These are phyloP conservation scores for Phtheirospermum japonicum DNA, from an alignment of 257 asterid genomes.

Conservation along the genomic window DNA sequence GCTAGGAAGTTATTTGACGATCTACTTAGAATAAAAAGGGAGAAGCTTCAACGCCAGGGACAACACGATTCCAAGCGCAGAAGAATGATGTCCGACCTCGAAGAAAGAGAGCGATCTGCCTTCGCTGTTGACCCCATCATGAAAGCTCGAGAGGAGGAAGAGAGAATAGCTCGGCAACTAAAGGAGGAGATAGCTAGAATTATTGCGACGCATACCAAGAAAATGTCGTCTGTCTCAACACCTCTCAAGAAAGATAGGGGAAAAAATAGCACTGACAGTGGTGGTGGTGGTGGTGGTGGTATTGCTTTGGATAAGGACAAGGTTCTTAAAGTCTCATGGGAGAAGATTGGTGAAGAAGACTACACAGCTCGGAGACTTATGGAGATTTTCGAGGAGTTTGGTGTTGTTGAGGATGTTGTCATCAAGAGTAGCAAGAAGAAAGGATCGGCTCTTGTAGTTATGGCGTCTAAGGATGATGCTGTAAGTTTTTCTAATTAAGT, in stretches of 20 bases:
- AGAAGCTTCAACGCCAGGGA: slow-evolving; percentile 54
- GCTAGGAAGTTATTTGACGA: slow-evolving; percentile 71
- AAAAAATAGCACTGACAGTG: slow-evolving; percentile 20
- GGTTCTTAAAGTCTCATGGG: slow-evolving; percentile 89
- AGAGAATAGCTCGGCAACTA: slow-evolving; percentile 49
- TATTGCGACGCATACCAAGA: slow-evolving; percentile 47
- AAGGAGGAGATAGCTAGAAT: slow-evolving; percentile 64
- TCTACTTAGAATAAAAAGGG: slow-evolving; percentile 55
- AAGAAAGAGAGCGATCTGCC: slow-evolving; percentile 64
- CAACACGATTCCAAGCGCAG: slow-evolving; percentile 65
- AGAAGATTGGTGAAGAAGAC: slow-evolving; percentile 64
- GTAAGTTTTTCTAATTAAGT: slow-evolving; percentile 34
- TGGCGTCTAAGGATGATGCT: slow-evolving; percentile 75
- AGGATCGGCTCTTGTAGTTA: slow-evolving; percentile 83
- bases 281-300: slow-evolving; percentile 34
- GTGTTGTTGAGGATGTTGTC: slow-evolving; percentile 78
- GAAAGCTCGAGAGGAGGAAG: slow-evolving; percentile 61
- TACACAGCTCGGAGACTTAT: slow-evolving; percentile 59
- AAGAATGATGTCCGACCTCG: slow-evolving; percentile 82
- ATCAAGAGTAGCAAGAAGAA: slow-evolving; percentile 73
- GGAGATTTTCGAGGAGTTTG: slow-evolving; percentile 67
- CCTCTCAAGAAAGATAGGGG: slow-evolving; percentile 36
- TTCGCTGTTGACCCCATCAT: slow-evolving; percentile 42
- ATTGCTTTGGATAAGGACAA: slow-evolving; percentile 57
- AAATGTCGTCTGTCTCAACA: slow-evolving; percentile 31